These are phyloP conservation scores for Coprinopsis cinerea DNA, from an alignment of 768 basidiomycete species.

Conservation along the genomic window DNA sequence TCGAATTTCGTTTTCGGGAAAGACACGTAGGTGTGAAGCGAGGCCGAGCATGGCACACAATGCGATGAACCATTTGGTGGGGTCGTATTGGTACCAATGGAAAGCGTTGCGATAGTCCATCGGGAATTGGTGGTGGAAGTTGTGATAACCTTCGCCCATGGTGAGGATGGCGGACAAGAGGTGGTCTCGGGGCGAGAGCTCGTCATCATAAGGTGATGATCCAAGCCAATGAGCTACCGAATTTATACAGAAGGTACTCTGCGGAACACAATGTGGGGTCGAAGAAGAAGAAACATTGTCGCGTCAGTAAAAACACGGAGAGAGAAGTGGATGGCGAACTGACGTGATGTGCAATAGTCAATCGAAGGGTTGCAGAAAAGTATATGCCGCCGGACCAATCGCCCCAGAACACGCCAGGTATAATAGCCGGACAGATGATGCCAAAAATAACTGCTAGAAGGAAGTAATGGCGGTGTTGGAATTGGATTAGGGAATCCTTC, in stretches of 20 bases:
- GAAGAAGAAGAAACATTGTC: constrained; percentile 1
- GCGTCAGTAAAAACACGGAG: background rate
- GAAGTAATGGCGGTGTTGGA: constrained; percentile 76
- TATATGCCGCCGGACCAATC: constrained; percentile 78
- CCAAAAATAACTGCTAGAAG: constrained; percentile 58
- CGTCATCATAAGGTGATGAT: constrained; percentile 77
- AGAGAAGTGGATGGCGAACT: constrained; percentile 24
- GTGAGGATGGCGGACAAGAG: constrained; percentile 78
- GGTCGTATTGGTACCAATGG: constrained; percentile 83
- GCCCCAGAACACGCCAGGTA: constrained; percentile 67
- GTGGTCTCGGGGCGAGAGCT: constrained; percentile 70
- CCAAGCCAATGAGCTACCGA: constrained; percentile 85
- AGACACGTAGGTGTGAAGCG: constrained; percentile 76
- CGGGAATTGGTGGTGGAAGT: constrained; percentile 88
- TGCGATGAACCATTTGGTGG: constrained; percentile 94
- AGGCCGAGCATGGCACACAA: constrained; percentile 55
- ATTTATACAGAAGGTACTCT: constrained; percentile 88
- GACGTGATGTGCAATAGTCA: constrained; percentile 79
- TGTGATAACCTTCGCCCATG: constrained; percentile 87
- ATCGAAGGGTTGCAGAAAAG: constrained; percentile 64
- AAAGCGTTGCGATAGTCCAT: constrained; percentile 82
- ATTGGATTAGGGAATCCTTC: constrained; percentile 63
- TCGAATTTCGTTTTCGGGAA: constrained; percentile 83
- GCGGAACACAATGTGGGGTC: constrained; percentile 5
- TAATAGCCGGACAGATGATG: constrained; percentile 58